Evolutionary conservation across 2,329 filamentous ascomycete species (phyloP).

Genomic region (Hypoxylon rubiginosum): DNA sequence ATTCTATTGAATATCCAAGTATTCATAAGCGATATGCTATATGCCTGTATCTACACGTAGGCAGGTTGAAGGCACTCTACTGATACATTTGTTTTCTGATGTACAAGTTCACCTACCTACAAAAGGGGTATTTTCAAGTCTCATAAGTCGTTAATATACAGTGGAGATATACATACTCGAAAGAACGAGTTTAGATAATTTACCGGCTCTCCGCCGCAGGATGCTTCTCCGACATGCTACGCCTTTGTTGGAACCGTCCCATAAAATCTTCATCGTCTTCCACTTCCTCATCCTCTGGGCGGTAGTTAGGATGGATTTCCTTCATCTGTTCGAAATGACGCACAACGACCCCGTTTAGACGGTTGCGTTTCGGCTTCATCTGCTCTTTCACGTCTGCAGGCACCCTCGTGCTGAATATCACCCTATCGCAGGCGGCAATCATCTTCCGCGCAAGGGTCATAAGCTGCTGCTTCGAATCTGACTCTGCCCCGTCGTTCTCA

Average conservation of each 20-base stretch:
- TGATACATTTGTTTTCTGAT: neutral
- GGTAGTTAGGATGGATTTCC: constrained; percentile 35
- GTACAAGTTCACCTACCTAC: constrained; percentile 3
- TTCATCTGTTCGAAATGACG: constrained; percentile 43
- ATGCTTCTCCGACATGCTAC: neutral
- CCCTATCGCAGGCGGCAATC: constrained; percentile 47
- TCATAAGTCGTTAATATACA: constrained; percentile 17
- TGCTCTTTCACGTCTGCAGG: constrained; percentile 24
- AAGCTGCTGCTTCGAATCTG: constrained; percentile 38
- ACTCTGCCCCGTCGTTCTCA: constrained; percentile 17
- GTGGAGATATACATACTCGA: constrained; percentile 15
- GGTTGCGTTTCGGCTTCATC: constrained; percentile 42
- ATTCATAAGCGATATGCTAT: neutral
- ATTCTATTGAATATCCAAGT: neutral
- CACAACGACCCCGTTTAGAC: constrained; percentile 45
- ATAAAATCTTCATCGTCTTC: constrained; percentile 12
- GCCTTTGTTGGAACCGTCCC: neutral
- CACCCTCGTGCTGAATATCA: constrained; percentile 40
- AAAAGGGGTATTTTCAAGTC: constrained; percentile 23
- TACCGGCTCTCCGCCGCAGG: neutral
- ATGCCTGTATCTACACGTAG: neutral
- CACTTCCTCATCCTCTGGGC: constrained; percentile 10
- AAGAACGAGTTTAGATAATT: neutral
- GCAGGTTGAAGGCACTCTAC: neutral
- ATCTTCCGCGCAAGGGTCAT: constrained; percentile 50